Evolutionary conservation across 1,284 basidiomycete species (phyloP).

Genomic region (Leccinum glutinopallens): DNA sequence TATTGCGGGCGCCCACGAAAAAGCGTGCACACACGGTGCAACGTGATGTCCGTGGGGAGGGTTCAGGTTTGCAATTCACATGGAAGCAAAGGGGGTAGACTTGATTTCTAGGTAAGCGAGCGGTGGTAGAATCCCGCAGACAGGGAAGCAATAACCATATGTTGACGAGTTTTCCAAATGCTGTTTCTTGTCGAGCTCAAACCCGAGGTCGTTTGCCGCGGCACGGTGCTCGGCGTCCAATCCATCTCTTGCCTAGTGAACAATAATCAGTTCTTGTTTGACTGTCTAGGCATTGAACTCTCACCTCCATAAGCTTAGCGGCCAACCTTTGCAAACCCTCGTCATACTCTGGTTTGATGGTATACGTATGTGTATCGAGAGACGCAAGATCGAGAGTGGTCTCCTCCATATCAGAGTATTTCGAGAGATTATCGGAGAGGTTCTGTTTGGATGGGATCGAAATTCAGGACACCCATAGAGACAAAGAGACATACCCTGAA

Average conservation of each 20-base stretch:
- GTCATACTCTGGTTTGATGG: slow-evolving; percentile 93
- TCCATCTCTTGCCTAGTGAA: slow-evolving; percentile 64
- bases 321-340: slow-evolving; percentile 72
- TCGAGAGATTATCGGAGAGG: slow-evolving; percentile 62
- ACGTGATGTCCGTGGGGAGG: too few relatives aligned
- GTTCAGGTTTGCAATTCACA: too few relatives aligned
- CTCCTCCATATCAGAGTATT: slow-evolving; percentile 94
- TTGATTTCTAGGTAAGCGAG: too few relatives aligned
- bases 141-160: slow-evolving; percentile 94
- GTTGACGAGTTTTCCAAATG: slow-evolving; percentile 92
- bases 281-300: neutral
- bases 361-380: slow-evolving; percentile 82
- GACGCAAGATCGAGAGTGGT: slow-evolving; percentile 92
- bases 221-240: slow-evolving; percentile 83
- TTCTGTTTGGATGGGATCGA: slow-evolving; percentile 47
- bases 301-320: slow-evolving; percentile 62
- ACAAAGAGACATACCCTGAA: slow-evolving; percentile 52
- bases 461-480: neutral
- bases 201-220: slow-evolving; percentile 72
- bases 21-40: too few relatives aligned
- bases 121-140: too few relatives aligned
- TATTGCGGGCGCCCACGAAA: too few relatives aligned
- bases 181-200: slow-evolving; percentile 96
- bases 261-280: neutral
- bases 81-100: too few relatives aligned